Base-by-base conservation (phyloP, 768 basidiomycete species). In the Hydnum rufescens region DNA sequence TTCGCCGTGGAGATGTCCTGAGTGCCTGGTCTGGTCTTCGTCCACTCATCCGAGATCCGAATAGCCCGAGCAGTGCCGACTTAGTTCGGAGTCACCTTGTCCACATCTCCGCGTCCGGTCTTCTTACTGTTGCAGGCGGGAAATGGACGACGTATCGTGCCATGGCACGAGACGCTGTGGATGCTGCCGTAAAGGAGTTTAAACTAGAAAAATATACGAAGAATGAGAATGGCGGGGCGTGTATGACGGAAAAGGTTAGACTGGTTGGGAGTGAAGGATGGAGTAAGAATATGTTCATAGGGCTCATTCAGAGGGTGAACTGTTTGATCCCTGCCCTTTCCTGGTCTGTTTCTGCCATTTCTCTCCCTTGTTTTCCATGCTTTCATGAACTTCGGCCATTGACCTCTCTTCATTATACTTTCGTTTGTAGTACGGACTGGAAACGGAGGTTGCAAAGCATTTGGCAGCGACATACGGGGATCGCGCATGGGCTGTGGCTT, bases 131-230 rank as follows among this genome's bases (percentile, higher is more conserved):
- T 59, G 89, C 87, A 2, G 93, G 93, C 18, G 93, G 93, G 3
- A 99, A 99, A 66, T 99, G 93, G 93, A 99, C 93, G 54, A 96
- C 93, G 47, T 99, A 96, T 68, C 71, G 85, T 48, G 80, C 79
- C 30, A 95, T 97, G 93, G 89, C 93, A 23, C 74, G 89, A 68
- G 93, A 97, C 69, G 83, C 89, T 0, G 81, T 96, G 43, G 84
- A 96, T 64, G 70, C 72, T 54, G 92, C 93, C 6, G 72, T 96
- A 55, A 74, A 82, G 64, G 74, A 74, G 36, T 95, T 85, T 68
- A 71, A 68, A 28, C 68, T 97, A 52, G 67, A 74, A 60, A 67
- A 67, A 0, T n/a, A n/a, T n/a, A n/a, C n/a, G n/a, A n/a, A n/a
- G n/a, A n/a, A n/a, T n/a, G 71, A 64, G 53, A 71, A 68, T 19